Conservation (phyloP, 1,139 yeast genomes). For the Geotrichum candidum region DNA sequence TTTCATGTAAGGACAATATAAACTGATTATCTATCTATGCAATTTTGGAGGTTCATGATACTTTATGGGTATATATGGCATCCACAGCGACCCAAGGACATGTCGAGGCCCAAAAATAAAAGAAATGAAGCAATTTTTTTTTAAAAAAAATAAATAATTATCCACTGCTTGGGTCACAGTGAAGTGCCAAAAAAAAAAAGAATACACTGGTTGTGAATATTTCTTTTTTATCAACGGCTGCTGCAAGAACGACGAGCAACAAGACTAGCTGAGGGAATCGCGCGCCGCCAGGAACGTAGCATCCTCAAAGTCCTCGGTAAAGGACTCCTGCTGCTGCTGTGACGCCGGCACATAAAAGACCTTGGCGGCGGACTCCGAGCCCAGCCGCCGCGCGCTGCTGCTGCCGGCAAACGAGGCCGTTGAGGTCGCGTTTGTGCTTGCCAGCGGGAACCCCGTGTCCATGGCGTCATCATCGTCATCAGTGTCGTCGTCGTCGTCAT, state of each 20-base stretch:
- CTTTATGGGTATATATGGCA: too few relatives aligned
- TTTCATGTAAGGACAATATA: too few relatives aligned
- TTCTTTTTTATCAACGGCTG: too few relatives aligned
- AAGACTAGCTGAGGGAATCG: constrained; percentile 4
- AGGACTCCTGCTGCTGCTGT: constrained; percentile 25
- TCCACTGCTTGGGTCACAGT: too few relatives aligned
- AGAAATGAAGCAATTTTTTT: too few relatives aligned
- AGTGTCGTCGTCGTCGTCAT: constrained; percentile 24
- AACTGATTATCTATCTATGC: too few relatives aligned
- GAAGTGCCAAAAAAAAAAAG: too few relatives aligned
- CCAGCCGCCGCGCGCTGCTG: background rate
- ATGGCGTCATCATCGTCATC: constrained; percentile 34
- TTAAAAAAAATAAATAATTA: too few relatives aligned
- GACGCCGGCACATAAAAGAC: constrained; percentile 34
- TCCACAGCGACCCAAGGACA: too few relatives aligned
- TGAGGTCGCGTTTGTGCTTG: constrained; percentile 28
- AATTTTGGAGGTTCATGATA: too few relatives aligned
- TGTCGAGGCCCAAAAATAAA: too few relatives aligned
- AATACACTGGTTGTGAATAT: too few relatives aligned
- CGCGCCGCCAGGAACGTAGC: constrained; percentile 19
- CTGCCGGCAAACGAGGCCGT: constrained; percentile 1
- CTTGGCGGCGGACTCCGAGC: constrained; percentile 5
- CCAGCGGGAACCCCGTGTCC: constrained; percentile 32
- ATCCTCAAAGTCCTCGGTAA: constrained; percentile 26
- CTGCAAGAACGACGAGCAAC: background rate